phyloP scores from a whole-genome alignment of 1,284 basidiomycete genomes.

The Moniliophthora roreri region DNA sequence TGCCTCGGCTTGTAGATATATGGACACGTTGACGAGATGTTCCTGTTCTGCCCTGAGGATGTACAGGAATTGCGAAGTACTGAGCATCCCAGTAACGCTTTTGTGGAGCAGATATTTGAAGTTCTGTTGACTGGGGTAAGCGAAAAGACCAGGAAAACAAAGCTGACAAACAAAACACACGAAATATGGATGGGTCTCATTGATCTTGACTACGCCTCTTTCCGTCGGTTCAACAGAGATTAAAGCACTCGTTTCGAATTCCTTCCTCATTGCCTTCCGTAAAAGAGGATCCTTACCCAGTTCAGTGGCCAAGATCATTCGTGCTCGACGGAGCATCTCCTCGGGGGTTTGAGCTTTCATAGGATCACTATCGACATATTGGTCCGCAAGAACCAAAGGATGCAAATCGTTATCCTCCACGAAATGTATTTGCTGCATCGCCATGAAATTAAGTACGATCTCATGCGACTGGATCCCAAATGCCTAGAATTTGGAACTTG shows the following conservation, averaged over 20 bases:
- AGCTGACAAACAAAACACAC: constrained; percentile 51
- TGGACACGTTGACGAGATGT: constrained; percentile 77
- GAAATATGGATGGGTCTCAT: constrained; percentile 87
- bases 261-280: constrained; percentile 75
- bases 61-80: constrained; percentile 83
- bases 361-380: constrained; percentile 70
- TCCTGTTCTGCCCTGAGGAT: constrained; percentile 92
- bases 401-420: constrained; percentile 79
- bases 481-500: constrained; percentile 42
- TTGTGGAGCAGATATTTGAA: constrained; percentile 96
- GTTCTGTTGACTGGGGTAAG: constrained; percentile 64
- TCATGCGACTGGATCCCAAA: constrained; percentile 81
- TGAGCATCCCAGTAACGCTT: constrained; percentile 71
- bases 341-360: constrained; percentile 55
- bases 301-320: constrained; percentile 88
- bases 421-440: constrained; percentile 59
- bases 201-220: constrained; percentile 87
- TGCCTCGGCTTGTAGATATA: constrained; percentile 66
- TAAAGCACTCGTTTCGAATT: constrained; percentile 78
- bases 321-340: constrained; percentile 71
- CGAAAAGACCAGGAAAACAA: too few species aligned
- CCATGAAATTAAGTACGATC: constrained; percentile 78
- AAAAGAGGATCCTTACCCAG: constrained; percentile 92
- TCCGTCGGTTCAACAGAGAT: constrained; percentile 90
- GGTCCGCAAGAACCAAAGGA: constrained; percentile 73